Evolutionary conservation across 352 stramenopile genomes (phyloP).

Genomic region (Phytophthora rubi): DNA sequence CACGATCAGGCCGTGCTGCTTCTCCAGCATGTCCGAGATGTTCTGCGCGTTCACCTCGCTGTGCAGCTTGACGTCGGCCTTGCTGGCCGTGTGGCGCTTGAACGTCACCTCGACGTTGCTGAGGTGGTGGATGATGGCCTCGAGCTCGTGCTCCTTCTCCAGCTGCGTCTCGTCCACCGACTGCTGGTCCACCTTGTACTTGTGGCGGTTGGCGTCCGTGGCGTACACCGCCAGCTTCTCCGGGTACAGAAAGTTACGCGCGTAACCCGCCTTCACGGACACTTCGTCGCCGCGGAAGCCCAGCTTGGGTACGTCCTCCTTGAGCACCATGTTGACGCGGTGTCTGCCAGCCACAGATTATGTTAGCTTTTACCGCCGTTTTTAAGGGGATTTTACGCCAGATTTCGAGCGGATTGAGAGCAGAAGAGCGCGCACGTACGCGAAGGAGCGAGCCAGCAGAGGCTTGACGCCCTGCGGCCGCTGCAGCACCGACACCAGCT

Average conservation of each 20-base stretch:
- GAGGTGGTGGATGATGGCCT: slow-evolving; percentile 68
- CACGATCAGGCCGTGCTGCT: slow-evolving; percentile 83
- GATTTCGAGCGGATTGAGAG: slow-evolving; percentile 4
- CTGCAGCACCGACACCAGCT: slow-evolving; percentile 37
- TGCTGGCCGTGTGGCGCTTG: slow-evolving; percentile 78
- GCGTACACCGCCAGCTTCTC: slow-evolving; percentile 95
- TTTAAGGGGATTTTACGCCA: slow-evolving; percentile 5
- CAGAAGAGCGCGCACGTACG: slow-evolving; percentile 42
- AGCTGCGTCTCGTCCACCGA: slow-evolving; percentile 49
- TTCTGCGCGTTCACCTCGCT: slow-evolving; percentile 81
- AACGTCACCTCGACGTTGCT: slow-evolving; percentile 72
- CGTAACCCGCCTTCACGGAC: slow-evolving; percentile 93
- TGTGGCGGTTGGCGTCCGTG: slow-evolving; percentile 89
- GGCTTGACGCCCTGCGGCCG: slow-evolving; percentile 53
- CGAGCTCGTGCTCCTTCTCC: slow-evolving; percentile 71
- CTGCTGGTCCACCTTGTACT: slow-evolving; percentile 80
- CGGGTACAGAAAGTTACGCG: slow-evolving; percentile 94
- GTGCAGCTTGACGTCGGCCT: slow-evolving; percentile 65
- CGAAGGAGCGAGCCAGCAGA: slow-evolving; percentile 63
- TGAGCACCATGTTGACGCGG: slow-evolving; percentile 87
- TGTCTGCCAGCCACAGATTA: slow-evolving; percentile 53
- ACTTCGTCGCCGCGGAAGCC: slow-evolving; percentile 92
- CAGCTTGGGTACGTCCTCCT: slow-evolving; percentile 84
- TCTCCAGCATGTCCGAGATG: slow-evolving; percentile 88
- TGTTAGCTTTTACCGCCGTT: slow-evolving; percentile 1